phyloP scores from a whole-genome alignment of 1,139 yeast genomes.

The Pichia sp. region DNA sequence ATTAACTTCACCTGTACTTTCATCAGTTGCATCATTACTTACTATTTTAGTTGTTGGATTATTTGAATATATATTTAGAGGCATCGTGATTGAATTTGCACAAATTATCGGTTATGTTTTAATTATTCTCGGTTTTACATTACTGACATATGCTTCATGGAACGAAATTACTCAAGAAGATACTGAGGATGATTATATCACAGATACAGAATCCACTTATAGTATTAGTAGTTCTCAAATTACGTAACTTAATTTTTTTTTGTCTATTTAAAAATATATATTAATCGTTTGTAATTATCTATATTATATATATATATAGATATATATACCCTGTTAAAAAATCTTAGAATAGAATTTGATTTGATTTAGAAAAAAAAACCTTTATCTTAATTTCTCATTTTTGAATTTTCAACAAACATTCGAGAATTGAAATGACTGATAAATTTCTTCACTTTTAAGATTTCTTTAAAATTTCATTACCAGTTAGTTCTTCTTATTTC shows the following conservation, averaged over 20 bases:
- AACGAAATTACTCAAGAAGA: constrained; percentile 65
- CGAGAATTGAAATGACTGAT: too few species aligned
- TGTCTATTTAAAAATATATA: background rate
- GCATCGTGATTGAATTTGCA: constrained; percentile 41
- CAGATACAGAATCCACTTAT: constrained; percentile 27
- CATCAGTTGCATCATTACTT: constrained; percentile 73
- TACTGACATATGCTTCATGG: constrained; percentile 72
- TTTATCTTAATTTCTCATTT: too few species aligned
- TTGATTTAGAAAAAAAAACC: too few species aligned
- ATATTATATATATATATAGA: too few species aligned
- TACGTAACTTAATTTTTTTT: background rate
- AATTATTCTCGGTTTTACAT: constrained; percentile 60
- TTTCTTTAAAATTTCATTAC: too few species aligned
- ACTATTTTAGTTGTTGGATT: constrained; percentile 77
- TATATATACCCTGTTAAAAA: too few species aligned
- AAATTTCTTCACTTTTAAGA: too few species aligned
- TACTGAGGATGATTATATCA: constrained; percentile 38
- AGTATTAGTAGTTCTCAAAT: constrained; percentile 7
- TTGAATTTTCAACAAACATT: too few species aligned
- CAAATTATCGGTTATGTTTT: constrained; percentile 53
- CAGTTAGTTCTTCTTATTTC: background rate
- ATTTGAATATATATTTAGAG: constrained; percentile 70
- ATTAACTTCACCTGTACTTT: constrained; percentile 77
- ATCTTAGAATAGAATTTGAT: too few species aligned
- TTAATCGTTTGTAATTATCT: too few species aligned